A percentile compares a stretch with the other conserved stretches of the same genome.
Evolutionary conservation across 2,329 filamentous ascomycete species (phyloP).

Genomic region (Monosporascus sp.): DNA sequence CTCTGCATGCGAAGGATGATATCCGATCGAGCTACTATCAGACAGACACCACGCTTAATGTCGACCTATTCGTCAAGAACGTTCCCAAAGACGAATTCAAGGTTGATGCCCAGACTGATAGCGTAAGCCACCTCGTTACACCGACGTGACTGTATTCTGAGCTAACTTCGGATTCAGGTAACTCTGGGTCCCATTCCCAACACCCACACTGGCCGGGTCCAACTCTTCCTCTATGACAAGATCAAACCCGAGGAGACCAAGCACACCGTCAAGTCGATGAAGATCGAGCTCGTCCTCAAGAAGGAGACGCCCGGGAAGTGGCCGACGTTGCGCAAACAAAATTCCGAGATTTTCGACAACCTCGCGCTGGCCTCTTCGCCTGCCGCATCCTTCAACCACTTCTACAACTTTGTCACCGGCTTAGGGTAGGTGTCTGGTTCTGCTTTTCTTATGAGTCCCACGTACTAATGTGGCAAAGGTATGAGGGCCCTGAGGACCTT

Average conservation of each 20-base stretch:
- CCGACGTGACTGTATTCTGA: background rate
- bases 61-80: slow-evolving; percentile 36
- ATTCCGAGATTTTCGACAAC: slow-evolving; percentile 33
- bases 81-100: slow-evolving; percentile 34
- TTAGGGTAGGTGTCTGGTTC: slow-evolving; percentile 16
- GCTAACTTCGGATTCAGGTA: slow-evolving; percentile 4
- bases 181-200: slow-evolving; percentile 41
- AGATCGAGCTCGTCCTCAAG: slow-evolving; percentile 69
- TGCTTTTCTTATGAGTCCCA: background rate
- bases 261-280: slow-evolving; percentile 64
- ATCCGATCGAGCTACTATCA: slow-evolving; percentile 38
- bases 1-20: slow-evolving; percentile 20
- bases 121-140: slow-evolving; percentile 5
- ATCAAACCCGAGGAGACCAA: slow-evolving; percentile 59
- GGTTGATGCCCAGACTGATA: slow-evolving; percentile 26
- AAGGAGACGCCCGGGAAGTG: slow-evolving; percentile 68
- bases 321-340: slow-evolving; percentile 41
- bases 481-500: slow-evolving; percentile 13
- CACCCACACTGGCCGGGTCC: slow-evolving; percentile 43
- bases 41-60: slow-evolving; percentile 28
- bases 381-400: slow-evolving; percentile 11
- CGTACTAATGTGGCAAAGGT: slow-evolving; percentile 13
- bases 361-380: slow-evolving; percentile 10
- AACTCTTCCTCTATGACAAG: slow-evolving; percentile 58
- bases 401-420: slow-evolving; percentile 11